Evolutionary conservation across 2,329 filamentous ascomycete genomes (phyloP).

Genomic region (Colletotrichum coccodes): DNA sequence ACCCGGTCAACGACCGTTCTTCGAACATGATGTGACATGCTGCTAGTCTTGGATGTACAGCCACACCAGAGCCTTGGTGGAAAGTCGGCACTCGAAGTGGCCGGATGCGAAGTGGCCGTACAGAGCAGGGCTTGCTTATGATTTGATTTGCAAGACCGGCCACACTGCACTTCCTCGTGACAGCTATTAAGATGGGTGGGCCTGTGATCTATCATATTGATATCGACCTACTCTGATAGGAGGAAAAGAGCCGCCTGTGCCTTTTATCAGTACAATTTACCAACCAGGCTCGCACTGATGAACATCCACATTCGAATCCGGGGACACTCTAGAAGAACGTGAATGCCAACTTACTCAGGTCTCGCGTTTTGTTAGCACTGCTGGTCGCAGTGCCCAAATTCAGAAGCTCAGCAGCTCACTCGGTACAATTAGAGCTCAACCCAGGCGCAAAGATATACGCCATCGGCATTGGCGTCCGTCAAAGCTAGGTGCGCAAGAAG

Average conservation of each 20-base stretch:
- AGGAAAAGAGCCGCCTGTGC: too few species aligned
- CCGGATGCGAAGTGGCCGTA: background rate
- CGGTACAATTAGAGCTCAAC: constrained; percentile 29
- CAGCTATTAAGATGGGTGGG: too few species aligned
- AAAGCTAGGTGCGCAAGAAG: constrained; percentile 41
- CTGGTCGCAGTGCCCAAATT: background rate
- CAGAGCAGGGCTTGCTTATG: background rate
- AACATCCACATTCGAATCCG: too few species aligned
- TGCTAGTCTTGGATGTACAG: too few species aligned
- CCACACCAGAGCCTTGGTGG: too few species aligned
- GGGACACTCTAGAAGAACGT: background rate
- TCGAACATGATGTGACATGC: background rate
- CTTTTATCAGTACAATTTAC: too few species aligned
- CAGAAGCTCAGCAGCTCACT: background rate
- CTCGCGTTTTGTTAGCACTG: background rate
- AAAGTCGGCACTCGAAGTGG: background rate
- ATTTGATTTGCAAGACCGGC: too few species aligned
- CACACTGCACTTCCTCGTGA: too few species aligned
- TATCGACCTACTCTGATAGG: too few species aligned
- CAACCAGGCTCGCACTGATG: background rate
- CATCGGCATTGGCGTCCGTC: constrained; percentile 44
- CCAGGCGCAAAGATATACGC: constrained; percentile 40
- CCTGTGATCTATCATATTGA: too few species aligned
- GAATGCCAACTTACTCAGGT: background rate
- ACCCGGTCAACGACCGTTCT: background rate